These are phyloP conservation scores for Vitis hybrid DNA, from an alignment of 177 flowering plant species.

Conservation along the genomic window DNA sequence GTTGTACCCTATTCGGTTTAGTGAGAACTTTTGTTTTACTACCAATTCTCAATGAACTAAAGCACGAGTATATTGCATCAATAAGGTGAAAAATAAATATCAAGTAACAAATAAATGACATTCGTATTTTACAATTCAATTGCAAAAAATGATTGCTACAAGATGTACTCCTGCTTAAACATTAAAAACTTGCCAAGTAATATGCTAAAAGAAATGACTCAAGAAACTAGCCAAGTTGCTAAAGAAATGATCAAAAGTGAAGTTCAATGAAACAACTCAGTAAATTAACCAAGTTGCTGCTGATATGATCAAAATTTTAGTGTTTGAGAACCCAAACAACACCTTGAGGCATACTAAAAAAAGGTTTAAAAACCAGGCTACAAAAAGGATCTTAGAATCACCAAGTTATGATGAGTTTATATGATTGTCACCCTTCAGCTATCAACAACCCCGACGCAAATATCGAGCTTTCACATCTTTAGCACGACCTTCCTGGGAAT, in stretches of 20 bases:
- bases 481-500: neutral
- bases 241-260: neutral
- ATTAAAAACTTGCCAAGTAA: neutral
- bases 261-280: neutral
- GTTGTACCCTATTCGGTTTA: no score
- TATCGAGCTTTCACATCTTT: conserved; percentile 8
- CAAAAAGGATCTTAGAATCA: neutral
- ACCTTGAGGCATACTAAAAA: neutral
- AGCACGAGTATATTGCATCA: no score
- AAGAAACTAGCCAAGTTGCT: no score
- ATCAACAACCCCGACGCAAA: conserved; percentile 2
- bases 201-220: neutral
- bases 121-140: neutral
- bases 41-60: no score
- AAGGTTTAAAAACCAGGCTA: neutral
- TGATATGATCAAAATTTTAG: neutral
- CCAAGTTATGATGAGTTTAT: neutral
- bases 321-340: neutral
- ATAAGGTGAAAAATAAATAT: neutral
- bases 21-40: no score
- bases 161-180: neutral
- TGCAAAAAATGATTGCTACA: neutral
- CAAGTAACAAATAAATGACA: neutral
- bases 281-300: neutral
- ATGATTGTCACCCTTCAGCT: neutral